phyloP scores from a whole-genome alignment of 306 rosid genomes.

The Castanea mollissima region DNA sequence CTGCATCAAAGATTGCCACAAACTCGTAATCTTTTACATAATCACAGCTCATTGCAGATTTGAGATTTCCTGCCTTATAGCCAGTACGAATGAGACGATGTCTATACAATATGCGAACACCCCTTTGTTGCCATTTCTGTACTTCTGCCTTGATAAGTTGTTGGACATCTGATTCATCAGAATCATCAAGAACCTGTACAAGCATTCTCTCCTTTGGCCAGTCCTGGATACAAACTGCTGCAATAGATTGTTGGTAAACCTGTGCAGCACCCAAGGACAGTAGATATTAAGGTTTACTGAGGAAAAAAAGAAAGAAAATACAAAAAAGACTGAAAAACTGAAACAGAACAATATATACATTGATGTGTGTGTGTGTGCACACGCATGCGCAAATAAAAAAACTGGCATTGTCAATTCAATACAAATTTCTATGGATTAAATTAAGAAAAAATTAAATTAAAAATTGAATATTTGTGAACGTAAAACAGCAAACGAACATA shows the following conservation, averaged over 20 bases:
- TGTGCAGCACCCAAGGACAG: slow-evolving; percentile 27
- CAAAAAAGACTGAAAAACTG: neutral
- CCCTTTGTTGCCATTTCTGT: slow-evolving; percentile 94
- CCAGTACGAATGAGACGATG: slow-evolving; percentile 94
- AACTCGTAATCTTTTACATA: slow-evolving; percentile 93
- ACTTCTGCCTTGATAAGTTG: slow-evolving; percentile 94
- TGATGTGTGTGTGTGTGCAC: neutral
- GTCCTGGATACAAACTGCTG: slow-evolving; percentile 83
- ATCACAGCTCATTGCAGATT: slow-evolving; percentile 95
- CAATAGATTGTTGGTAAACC: slow-evolving; percentile 99
- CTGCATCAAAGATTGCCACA: slow-evolving; percentile 97
- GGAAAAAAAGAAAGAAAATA: slow-evolving; percentile 4
- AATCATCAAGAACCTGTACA: slow-evolving; percentile 93
- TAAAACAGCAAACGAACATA: too few relatives aligned
- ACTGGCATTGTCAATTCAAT: too few relatives aligned
- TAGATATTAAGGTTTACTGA: slow-evolving; percentile 20
- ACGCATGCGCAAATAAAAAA: too few relatives aligned
- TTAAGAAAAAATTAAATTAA: too few relatives aligned
- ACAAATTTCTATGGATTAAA: too few relatives aligned
- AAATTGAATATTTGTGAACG: too few relatives aligned
- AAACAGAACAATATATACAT: neutral
- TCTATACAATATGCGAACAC: slow-evolving; percentile 77
- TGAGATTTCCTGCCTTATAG: slow-evolving; percentile 97
- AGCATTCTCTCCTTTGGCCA: slow-evolving; percentile 99
- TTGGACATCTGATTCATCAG: slow-evolving; percentile 81